Conservation (phyloP, 768 basidiomycete species). For the Trametes meyenii region DNA sequence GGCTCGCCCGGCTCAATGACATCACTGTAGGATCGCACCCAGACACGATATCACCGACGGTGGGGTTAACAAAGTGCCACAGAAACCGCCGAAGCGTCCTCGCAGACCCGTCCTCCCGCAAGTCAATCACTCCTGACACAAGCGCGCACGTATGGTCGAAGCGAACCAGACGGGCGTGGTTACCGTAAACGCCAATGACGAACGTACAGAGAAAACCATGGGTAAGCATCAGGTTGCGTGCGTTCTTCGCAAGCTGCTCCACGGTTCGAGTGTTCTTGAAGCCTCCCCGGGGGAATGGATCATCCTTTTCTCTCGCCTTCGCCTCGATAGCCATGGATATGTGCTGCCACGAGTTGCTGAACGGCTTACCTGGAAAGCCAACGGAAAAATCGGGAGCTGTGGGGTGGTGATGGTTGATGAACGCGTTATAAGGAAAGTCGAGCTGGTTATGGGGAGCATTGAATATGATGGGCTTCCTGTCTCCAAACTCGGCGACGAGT, state of each 20-base stretch:
- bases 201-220: conserved; percentile 8
- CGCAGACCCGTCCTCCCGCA: not conserved
- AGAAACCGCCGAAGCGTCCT: conserved; percentile 10
- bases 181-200: conserved; percentile 21
- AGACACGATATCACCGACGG: conserved; percentile 1
- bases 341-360: not conserved
- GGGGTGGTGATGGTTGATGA: not conserved
- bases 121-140: no score
- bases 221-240: not conserved
- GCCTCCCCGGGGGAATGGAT: not conserved
- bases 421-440: conserved; percentile 2
- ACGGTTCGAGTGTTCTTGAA: not conserved
- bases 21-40: conserved; percentile 11
- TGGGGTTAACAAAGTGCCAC: conserved; percentile 18
- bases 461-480: not conserved
- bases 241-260: conserved; percentile 7
- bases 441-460: not conserved
- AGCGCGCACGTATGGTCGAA: conserved; percentile 17
- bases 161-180: conserved; percentile 11
- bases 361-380: conserved; percentile 1
- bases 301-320: not conserved
- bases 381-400: conserved; percentile 5
- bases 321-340: conserved; percentile 9
- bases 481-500: not conserved
- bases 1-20: not conserved